These are phyloP conservation scores for Neurospora discreta DNA, from an alignment of 495 filamentous ascomycete species.

Conservation along the genomic window DNA sequence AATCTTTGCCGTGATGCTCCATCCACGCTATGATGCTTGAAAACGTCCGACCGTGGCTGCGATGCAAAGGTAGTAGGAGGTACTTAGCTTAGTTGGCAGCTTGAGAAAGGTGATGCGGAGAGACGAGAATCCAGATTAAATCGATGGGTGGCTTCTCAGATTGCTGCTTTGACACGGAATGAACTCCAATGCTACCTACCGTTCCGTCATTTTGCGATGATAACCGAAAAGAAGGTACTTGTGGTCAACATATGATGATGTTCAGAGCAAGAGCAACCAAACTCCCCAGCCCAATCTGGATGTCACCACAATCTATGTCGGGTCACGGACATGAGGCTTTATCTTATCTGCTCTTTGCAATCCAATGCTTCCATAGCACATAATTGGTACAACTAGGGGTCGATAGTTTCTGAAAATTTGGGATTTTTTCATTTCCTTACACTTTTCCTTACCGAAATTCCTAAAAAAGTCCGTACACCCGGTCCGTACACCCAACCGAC, in stretches of 20 bases:
- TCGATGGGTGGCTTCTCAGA: neutral
- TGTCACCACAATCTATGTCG: neutral
- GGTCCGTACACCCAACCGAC: too few species aligned
- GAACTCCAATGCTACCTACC: neutral
- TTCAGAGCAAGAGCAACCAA: neutral
- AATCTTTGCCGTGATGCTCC: neutral
- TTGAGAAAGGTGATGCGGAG: too few species aligned
- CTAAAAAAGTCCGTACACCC: too few species aligned
- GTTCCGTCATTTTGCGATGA: neutral
- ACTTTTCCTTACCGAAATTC: too few species aligned
- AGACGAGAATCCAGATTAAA: neutral
- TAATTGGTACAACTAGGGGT: too few species aligned
- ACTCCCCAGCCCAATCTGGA: neutral
- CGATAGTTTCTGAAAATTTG: too few species aligned
- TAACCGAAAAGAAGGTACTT: neutral
- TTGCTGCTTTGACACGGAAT: neutral
- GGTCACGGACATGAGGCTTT: neutral
- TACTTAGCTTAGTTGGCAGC: too few species aligned
- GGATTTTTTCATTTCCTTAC: too few species aligned
- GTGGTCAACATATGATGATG: neutral
- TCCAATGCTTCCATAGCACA: too few species aligned
- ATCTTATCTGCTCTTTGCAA: neutral
- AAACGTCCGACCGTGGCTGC: neutral
- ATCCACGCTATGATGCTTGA: neutral
- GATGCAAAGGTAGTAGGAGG: neutral